Conservation (phyloP, 2,329 filamentous ascomycete genomes). For the Fusarium hostae region DNA sequence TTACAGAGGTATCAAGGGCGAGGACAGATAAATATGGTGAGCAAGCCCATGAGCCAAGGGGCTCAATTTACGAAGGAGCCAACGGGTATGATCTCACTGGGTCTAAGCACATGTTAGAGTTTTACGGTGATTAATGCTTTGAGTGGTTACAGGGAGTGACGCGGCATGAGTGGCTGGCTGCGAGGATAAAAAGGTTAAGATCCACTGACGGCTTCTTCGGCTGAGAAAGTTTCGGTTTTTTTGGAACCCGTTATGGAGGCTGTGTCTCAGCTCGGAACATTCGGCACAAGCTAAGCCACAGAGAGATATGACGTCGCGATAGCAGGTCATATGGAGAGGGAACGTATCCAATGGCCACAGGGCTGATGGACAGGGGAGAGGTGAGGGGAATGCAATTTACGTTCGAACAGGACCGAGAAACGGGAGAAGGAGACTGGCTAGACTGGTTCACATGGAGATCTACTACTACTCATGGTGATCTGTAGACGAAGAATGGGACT, state of each 20-base stretch:
- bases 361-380: neutral
- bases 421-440: neutral
- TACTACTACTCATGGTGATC: neutral
- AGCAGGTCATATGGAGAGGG: neutral
- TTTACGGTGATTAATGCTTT: neutral
- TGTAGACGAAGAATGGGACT: neutral
- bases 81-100: neutral
- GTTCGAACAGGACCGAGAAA: neutral
- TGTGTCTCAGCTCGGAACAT: conserved; percentile 5
- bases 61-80: neutral
- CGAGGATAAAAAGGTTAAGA: neutral
- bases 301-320: neutral
- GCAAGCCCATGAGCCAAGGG: neutral
- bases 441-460: neutral
- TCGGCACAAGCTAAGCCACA: neutral
- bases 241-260: neutral
- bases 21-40: neutral
- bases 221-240: neutral
- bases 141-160: neutral
- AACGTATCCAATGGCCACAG: neutral
- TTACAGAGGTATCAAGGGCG: neutral
- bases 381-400: neutral
- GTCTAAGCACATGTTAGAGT: neutral
- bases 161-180: neutral
- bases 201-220: neutral